These are phyloP conservation scores for Didymella segeticola DNA, from an alignment of 2,329 filamentous ascomycete species.

Conservation along the genomic window DNA sequence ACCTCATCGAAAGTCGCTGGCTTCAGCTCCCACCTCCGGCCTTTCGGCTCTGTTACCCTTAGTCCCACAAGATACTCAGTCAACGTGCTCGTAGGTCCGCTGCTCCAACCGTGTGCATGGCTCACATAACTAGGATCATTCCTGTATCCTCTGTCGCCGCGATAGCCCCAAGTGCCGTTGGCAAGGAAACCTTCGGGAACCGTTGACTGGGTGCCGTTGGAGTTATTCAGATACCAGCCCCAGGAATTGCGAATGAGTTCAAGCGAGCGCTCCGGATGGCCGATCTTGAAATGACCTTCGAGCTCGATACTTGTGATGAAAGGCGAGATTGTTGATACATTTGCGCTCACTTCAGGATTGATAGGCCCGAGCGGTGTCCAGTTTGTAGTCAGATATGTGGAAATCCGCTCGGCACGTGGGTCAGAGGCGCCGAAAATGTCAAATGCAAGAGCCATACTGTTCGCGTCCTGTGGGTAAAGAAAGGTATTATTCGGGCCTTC, in stretches of 20 bases:
- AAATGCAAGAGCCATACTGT: constrained; percentile 62
- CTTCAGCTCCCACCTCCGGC: constrained; percentile 52
- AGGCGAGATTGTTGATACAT: constrained; percentile 56
- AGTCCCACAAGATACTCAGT: constrained; percentile 56
- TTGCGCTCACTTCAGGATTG: constrained; percentile 63
- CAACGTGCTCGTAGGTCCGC: constrained; percentile 38
- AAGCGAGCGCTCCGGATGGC: constrained; percentile 59
- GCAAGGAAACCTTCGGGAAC: constrained; percentile 65
- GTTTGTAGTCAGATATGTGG: constrained; percentile 55
- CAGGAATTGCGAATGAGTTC: constrained; percentile 63
- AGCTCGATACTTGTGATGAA: constrained; percentile 67
- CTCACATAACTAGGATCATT: constrained; percentile 55
- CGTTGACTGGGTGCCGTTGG: constrained; percentile 65
- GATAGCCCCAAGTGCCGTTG: constrained; percentile 65
- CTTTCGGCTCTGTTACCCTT: constrained; percentile 49
- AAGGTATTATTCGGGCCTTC: constrained; percentile 49
- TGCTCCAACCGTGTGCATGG: constrained; percentile 54
- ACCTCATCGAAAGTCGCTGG: constrained; percentile 32
- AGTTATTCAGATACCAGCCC: constrained; percentile 67
- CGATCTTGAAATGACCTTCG: constrained; percentile 61
- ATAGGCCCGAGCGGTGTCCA: constrained; percentile 64
- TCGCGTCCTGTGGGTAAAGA: constrained; percentile 59
- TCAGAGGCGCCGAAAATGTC: constrained; percentile 49
- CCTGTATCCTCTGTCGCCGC: constrained; percentile 59
- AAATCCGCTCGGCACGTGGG: constrained; percentile 51